phyloP scores from a whole-genome alignment of 108 stramenopile genomes.

The Cyclotella choctawhatcheeana region DNA sequence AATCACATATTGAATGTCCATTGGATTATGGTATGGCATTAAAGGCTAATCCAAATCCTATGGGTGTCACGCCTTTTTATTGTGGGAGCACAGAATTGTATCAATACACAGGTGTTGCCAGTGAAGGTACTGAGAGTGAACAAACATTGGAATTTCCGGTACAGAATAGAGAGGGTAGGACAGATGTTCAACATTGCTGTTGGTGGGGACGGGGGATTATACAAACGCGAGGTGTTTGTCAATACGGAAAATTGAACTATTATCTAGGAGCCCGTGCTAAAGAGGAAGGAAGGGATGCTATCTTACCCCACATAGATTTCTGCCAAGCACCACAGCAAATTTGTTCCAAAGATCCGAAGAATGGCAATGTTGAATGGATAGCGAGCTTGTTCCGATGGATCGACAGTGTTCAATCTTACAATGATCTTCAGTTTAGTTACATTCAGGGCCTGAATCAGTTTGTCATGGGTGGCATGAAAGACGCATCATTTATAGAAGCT shows the following conservation, averaged over 20 bases:
- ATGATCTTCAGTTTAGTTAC: conserved; percentile 22
- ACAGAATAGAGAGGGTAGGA: conserved; percentile 20
- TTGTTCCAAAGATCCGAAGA: conserved; percentile 7
- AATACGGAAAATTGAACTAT: conserved; percentile 33
- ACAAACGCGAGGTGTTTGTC: conserved; percentile 24
- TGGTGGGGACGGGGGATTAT: conserved; percentile 27
- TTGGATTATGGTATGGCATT: conserved; percentile 15
- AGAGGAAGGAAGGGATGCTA: conserved; percentile 14
- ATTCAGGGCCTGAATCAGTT: conserved; percentile 17
- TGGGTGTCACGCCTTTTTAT: conserved; percentile 16
- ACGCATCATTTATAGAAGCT: conserved; percentile 17
- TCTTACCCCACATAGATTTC: conserved; percentile 22
- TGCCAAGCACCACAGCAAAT: conserved; percentile 14
- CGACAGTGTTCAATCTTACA: conserved; percentile 22
- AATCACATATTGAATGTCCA: conserved; percentile 20
- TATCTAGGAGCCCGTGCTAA: conserved; percentile 18
- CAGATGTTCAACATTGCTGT: conserved; percentile 34
- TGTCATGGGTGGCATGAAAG: conserved; percentile 26
- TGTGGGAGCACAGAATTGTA: conserved; percentile 3
- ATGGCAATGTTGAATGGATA: conserved; percentile 20
- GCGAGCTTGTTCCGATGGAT: conserved; percentile 25
- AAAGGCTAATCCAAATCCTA: not conserved
- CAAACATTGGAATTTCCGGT: conserved; percentile 7
- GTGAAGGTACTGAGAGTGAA: conserved; percentile 27
- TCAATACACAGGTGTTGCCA: conserved; percentile 7